Evolutionary conservation across 1,284 basidiomycete genomes (phyloP), one percentile per base, ranked within the genome.

Genomic region (Mycena sp.): DNA sequence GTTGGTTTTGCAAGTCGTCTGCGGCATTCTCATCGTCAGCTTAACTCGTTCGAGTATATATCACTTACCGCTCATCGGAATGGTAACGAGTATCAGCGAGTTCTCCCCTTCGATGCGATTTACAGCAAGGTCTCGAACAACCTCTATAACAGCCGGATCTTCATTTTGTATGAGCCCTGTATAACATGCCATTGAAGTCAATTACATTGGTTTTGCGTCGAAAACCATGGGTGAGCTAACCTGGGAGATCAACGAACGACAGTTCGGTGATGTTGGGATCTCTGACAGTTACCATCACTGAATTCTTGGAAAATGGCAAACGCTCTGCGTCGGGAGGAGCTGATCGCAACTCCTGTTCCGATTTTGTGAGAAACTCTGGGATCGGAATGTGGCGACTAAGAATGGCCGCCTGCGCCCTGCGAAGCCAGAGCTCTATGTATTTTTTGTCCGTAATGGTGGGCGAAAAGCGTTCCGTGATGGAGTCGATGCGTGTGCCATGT

Each of bases 1-100:
- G 78, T 65, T 90, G 87, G 66, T 88, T 90, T 58, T 90, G 82
- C 19, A 89, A 83, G 46, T 91, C 89, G 48, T 89, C 89, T 91
- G 53, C 29, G 45, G 5, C 23, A 49, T 40, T 19, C 19, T 38
- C 12, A 63, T n/a, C n/a, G 9, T 17, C 32, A 17, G 29, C 28
- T 9, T 2, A n/a, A n/a, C n/a, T n/a, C n/a, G n/a, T n/a, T n/a
- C n/a, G n/a, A n/a, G n/a, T n/a, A 17, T 0, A 28, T 14, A 40
- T n/a, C 25, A 68, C 74, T 62, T 58, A 88, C 88, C 87, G 46
- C 79, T 85, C 83, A 87, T 85, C 0, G 88, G 88, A 51, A 90
- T 80, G 0, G 87, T 82, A 0, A 88, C 82, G 0, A 90, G 77
- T 58, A 90, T 87, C 7, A 90, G 69, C 0, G 83, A 83, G 37